A percentile compares a stretch with the other conserved stretches of the same genome.
Evolutionary conservation across 164 flowering plant genomes (phyloP).

Genomic region (Kingdonia uniflora): DNA sequence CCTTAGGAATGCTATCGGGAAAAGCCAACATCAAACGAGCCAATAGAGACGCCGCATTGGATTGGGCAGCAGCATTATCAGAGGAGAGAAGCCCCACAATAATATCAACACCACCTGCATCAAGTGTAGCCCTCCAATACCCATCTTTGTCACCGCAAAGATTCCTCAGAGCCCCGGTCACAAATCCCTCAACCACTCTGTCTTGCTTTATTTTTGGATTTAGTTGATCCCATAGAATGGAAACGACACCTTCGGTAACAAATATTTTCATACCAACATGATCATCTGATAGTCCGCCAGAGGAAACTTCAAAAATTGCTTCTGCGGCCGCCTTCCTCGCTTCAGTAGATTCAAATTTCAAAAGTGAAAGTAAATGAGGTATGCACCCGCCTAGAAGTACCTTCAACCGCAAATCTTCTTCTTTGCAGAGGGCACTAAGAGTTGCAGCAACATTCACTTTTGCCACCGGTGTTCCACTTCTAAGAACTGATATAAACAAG

Average conservation of each 20-base stretch:
- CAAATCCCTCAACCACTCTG: conserved; percentile 74
- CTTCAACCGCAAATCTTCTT: conserved; percentile 65
- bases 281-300: conserved; percentile 70
- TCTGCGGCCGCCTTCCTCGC: conserved; percentile 85
- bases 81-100: conserved; percentile 73
- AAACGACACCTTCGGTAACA: conserved; percentile 84
- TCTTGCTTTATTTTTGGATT: conserved; percentile 53
- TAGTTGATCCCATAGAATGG: conserved; percentile 79
- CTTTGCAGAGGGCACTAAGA: conserved; percentile 56
- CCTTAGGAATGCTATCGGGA: conserved; percentile 66
- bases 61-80: conserved; percentile 56
- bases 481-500: conserved; percentile 59
- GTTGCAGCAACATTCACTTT: conserved; percentile 71
- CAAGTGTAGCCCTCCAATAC: conserved; percentile 68
- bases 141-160: conserved; percentile 84
- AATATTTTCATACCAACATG: conserved; percentile 86
- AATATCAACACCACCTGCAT: conserved; percentile 76
- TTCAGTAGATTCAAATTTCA: conserved; percentile 59
- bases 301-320: conserved; percentile 74
- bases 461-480: conserved; percentile 58
- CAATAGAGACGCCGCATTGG: conserved; percentile 95
- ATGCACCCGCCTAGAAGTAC: conserved; percentile 90
- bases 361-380: conserved; percentile 72
- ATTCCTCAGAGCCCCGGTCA: conserved; percentile 81
- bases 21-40: conserved; percentile 72